phyloP scores from a whole-genome alignment of 2,329 filamentous ascomycete species.

The Dothideomycetidae sp. region DNA sequence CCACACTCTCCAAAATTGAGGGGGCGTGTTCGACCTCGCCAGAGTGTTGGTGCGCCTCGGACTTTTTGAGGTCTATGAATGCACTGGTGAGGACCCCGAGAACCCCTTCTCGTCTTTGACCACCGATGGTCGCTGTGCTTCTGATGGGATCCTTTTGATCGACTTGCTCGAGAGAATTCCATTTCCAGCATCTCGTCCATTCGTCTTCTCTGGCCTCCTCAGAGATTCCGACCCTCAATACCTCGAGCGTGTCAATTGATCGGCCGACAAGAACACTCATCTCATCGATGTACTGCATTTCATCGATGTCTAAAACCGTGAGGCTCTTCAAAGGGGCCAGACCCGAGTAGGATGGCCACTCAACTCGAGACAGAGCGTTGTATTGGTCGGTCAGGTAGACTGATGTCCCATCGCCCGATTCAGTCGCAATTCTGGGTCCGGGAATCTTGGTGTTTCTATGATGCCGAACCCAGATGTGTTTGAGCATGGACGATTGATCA shows the following conservation, averaged over 20 bases:
- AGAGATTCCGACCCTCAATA: conserved; percentile 61
- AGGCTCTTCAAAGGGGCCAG: conserved; percentile 61
- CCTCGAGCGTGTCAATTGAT: conserved; percentile 50
- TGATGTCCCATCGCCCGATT: conserved; percentile 9
- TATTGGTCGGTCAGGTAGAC: conserved; percentile 12
- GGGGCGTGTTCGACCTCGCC: too few species aligned
- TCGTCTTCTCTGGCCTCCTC: conserved; percentile 36
- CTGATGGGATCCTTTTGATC: conserved; percentile 44
- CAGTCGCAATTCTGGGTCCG: conserved; percentile 11
- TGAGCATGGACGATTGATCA: conserved; percentile 50
- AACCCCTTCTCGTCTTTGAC: conserved; percentile 51
- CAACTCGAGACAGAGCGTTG: conserved; percentile 40
- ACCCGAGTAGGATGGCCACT: conserved; percentile 68
- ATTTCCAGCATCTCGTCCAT: conserved; percentile 51
- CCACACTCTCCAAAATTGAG: too few species aligned
- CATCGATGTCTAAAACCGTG: conserved; percentile 67
- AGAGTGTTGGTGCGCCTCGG: conserved; percentile 4
- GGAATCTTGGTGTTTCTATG: conserved; percentile 44
- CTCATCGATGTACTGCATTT: conserved; percentile 69
- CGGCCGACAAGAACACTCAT: conserved; percentile 63
- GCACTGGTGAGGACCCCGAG: conserved; percentile 54
- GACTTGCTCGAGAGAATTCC: conserved; percentile 46
- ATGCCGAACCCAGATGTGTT: conserved; percentile 68
- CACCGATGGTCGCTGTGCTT: conserved; percentile 36
- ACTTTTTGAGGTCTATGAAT: conserved; percentile 23